phyloP scores from a whole-genome alignment of 768 basidiomycete genomes.

The Mycena vitilis region DNA sequence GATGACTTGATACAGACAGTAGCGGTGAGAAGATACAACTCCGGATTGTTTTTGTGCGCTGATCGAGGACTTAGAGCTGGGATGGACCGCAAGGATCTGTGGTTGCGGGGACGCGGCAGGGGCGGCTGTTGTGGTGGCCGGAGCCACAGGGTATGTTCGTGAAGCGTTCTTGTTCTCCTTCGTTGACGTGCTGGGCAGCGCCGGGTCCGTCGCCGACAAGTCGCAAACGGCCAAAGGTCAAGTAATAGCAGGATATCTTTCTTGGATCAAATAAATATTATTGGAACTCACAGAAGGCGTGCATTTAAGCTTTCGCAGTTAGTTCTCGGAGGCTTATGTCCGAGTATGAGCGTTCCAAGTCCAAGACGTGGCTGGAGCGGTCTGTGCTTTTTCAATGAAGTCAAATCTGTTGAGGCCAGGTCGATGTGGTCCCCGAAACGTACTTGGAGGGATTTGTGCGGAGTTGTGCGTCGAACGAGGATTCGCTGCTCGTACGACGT shows the following conservation, averaged over 20 bases:
- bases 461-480: not conserved
- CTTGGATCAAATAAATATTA: conserved; percentile 16
- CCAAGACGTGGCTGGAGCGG: no score
- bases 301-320: conserved; percentile 8
- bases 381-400: no score
- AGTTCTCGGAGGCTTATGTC: not conserved
- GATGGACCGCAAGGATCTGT: conserved; percentile 60
- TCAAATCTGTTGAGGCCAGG: no score
- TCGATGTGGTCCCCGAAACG: not conserved
- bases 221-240: conserved; percentile 29
- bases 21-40: conserved; percentile 48
- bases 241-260: conserved; percentile 18
- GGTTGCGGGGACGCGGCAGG: conserved; percentile 67
- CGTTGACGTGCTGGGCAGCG: conserved; percentile 10
- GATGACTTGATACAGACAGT: conserved; percentile 56
- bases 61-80: conserved; percentile 52
- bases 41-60: conserved; percentile 32
- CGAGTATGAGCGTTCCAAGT: no score
- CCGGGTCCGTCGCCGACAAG: conserved; percentile 1
- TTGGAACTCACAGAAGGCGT: not conserved
- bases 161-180: not conserved
- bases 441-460: not conserved
- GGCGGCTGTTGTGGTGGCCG: conserved; percentile 70
- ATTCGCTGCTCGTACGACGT: conserved; percentile 1
- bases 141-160: conserved; percentile 44